Base-by-base conservation (phyloP, 345 rosid genomes). In the Lumnitzera littorea region DNA sequence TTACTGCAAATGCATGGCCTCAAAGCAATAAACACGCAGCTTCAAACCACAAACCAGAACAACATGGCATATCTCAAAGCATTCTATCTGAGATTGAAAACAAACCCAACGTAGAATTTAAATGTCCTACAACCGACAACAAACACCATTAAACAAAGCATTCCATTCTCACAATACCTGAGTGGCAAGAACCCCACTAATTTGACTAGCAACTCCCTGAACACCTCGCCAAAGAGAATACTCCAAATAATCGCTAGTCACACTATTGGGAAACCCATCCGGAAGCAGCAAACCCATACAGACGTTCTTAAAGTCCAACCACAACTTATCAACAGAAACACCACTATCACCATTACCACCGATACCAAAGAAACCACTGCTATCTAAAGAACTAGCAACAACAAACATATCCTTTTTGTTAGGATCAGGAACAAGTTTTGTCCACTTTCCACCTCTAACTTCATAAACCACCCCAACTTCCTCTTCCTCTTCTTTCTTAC, bases 151-250 rank as follows among this genome's bases (percentile, higher is more conserved):
- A 36, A 51, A 17, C n/a, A 31, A 12, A 31, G 11, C 47, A 49
- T 63, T 12, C 58, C 49, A 20, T 72, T 64, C 65, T 43, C 48
- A 17, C 2, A 4, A 9, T 69, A 91, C 98, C 89, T 92, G 97
- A 43, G 99, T 90, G 49, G 99, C 96, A 56, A 94, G 96, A 57
- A 94, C 97, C 15, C 95, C 89, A 48, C 89, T 94, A 58, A 94
- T 69, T 78, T 94, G 99, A 70, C 95, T 86, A 41, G 97, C 97
- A 15, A 94, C 73, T 1, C 99, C 99, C 72, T 94, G 97, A 27
- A 94, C 85, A 16, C 90, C 95, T 63, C 97, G 80, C 99, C 99
- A 90, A 50, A 90, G 97, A 72, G 96, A 82, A 63, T 89, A 94
- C 43, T 87, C 91, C 58, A 90, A 75, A 72, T 94, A 94, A 76